phyloP scores from a whole-genome alignment of 768 basidiomycete genomes.

The Clitopilus passeckerianus region DNA sequence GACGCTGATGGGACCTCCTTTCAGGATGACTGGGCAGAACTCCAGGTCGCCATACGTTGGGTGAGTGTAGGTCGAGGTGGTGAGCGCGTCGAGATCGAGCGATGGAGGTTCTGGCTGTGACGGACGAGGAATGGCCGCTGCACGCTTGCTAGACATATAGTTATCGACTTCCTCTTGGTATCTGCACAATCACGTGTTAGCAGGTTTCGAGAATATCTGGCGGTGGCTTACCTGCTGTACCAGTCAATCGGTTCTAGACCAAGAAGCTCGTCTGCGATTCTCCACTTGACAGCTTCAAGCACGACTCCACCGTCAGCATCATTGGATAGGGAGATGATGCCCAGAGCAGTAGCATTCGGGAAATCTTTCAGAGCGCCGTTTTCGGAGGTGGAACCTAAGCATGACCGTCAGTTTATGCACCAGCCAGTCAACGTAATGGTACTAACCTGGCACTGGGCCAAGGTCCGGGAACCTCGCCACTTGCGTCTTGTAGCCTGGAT shows the following conservation, averaged over 20 bases:
- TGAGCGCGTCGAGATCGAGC: conserved; percentile 13
- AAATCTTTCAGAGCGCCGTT: conserved; percentile 11
- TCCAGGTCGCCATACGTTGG: conserved; percentile 27
- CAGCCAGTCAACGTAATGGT: not conserved
- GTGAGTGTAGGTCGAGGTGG: conserved; percentile 24
- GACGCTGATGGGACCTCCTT: not conserved
- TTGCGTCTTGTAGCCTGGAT: conserved; percentile 29
- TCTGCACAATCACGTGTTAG: conserved; percentile 9
- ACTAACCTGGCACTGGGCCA: conserved; percentile 1
- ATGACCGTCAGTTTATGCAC: not conserved
- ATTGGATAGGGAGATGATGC: conserved; percentile 33
- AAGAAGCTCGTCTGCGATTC: conserved; percentile 32
- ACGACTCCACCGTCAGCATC: conserved; percentile 29
- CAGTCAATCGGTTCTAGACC: conserved; percentile 29
- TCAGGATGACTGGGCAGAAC: conserved; percentile 24
- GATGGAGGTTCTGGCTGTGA: conserved; percentile 15
- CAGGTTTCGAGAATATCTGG: not conserved
- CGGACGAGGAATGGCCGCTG: conserved; percentile 15
- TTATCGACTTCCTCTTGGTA: conserved; percentile 19
- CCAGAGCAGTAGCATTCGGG: conserved; percentile 30
- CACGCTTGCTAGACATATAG: conserved; percentile 17
- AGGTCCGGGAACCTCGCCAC: conserved; percentile 13
- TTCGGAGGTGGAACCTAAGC: not conserved
- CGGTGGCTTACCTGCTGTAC: conserved; percentile 25
- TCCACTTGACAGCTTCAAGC: conserved; percentile 30